Conservation (phyloP, 768 basidiomycete species). For the Krasilnikovozyma curviuscula region DNA sequence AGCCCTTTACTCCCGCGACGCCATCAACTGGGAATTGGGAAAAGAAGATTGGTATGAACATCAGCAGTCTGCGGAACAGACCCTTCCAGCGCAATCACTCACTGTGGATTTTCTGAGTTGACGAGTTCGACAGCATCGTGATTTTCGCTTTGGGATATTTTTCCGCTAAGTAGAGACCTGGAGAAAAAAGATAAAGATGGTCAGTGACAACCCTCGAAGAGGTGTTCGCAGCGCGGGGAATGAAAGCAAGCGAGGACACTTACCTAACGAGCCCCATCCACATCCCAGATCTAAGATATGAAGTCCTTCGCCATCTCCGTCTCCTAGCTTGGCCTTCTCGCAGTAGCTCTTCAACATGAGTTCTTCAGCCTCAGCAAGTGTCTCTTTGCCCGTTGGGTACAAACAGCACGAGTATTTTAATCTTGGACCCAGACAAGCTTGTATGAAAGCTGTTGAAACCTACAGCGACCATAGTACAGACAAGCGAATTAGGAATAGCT, state of each 20-base stretch:
- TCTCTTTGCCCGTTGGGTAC: conserved; percentile 40
- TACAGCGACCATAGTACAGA: conserved; percentile 15
- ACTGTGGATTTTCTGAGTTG: conserved; percentile 48
- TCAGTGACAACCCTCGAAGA: not conserved
- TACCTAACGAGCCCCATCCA: conserved; percentile 53
- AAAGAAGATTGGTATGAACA: too few species aligned
- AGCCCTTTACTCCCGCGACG: conserved; percentile 33
- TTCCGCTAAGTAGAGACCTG: too few species aligned
- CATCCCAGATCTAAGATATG: conserved; percentile 52
- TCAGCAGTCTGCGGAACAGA: too few species aligned
- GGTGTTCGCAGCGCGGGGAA: not conserved
- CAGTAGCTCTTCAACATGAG: conserved; percentile 51
- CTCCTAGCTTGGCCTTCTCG: conserved; percentile 37
- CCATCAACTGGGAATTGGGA: too few species aligned
- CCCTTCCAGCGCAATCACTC: too few species aligned
- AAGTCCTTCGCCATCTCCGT: conserved; percentile 35
- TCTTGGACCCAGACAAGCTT: conserved; percentile 43
- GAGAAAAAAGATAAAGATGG: not conserved
- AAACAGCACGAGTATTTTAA: conserved; percentile 51
- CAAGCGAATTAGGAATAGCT: conserved; percentile 10
- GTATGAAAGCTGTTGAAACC: conserved; percentile 44
- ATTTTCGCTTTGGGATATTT: conserved; percentile 49
- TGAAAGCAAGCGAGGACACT: not conserved
- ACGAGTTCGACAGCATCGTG: conserved; percentile 46
- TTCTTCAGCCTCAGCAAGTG: conserved; percentile 43